Evolutionary conservation across 306 rosid species (phyloP).

Genomic region (Hippophae rhamnoides): DNA sequence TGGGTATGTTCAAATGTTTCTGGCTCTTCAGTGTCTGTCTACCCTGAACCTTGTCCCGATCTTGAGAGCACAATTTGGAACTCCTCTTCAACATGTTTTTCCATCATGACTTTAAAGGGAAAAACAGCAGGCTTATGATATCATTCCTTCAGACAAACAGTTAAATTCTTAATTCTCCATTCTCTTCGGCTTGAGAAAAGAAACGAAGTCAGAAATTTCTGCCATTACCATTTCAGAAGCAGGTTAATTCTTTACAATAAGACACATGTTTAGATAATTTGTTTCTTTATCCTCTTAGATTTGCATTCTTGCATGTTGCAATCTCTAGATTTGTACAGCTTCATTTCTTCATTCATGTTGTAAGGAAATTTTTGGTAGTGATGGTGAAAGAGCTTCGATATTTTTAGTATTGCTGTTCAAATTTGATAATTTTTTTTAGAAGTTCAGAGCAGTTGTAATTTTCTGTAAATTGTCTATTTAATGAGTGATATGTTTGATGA

Average conservation of each 20-base stretch:
- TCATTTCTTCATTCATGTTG: neutral
- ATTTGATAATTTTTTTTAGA: too few relatives aligned
- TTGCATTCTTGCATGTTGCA: neutral
- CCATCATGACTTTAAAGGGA: slow-evolving; percentile 11
- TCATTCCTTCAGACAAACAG: neutral
- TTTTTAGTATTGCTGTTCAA: too few relatives aligned
- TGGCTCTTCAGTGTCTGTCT: slow-evolving; percentile 32
- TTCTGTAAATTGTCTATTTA: too few relatives aligned
- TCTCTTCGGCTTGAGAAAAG: too few relatives aligned
- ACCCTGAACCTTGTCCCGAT: slow-evolving; percentile 38
- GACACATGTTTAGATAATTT: slow-evolving; percentile 22
- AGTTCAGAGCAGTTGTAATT: too few relatives aligned
- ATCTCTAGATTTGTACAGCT: neutral
- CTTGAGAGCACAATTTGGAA: slow-evolving; percentile 24
- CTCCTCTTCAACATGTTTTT: slow-evolving; percentile 23
- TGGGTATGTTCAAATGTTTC: slow-evolving; percentile 45
- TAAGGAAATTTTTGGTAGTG: too few relatives aligned
- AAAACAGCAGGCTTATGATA: slow-evolving; percentile 27
- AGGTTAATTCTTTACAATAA: too few relatives aligned
- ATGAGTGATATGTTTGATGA: too few relatives aligned
- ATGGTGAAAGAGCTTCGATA: too few relatives aligned
- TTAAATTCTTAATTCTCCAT: too few relatives aligned
- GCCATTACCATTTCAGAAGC: too few relatives aligned
- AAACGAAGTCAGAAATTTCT: too few relatives aligned
- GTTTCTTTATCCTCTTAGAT: slow-evolving; percentile 34